These are phyloP conservation scores for Wickerhamiella domercqiae DNA, from an alignment of 805 yeast species.

Conservation along the genomic window DNA sequence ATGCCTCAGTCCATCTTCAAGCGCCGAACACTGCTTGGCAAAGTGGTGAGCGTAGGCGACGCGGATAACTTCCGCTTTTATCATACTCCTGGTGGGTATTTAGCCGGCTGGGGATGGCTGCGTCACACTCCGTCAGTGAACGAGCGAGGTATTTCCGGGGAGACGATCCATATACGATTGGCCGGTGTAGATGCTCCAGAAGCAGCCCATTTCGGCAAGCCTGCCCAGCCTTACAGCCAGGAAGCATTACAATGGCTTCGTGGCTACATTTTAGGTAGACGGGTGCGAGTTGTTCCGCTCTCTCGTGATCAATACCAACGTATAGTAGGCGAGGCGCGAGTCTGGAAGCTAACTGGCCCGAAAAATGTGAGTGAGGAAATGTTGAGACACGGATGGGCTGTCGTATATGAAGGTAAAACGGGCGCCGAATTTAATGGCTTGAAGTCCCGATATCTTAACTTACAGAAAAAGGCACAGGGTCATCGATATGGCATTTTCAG, in stretches of 20 bases:
- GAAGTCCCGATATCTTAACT: slow-evolving; percentile 40
- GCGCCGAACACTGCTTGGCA: slow-evolving; percentile 40
- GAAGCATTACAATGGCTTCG: slow-evolving; percentile 76
- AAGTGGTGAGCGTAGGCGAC: slow-evolving; percentile 83
- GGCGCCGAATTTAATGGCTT: slow-evolving; percentile 79
- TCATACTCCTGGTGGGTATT: slow-evolving; percentile 83
- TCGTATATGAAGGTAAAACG: slow-evolving; percentile 69
- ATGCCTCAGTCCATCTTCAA: slow-evolving; percentile 36
- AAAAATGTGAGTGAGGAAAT: slow-evolving; percentile 77
- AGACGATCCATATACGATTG: slow-evolving; percentile 66
- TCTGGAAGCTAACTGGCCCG: slow-evolving; percentile 49
- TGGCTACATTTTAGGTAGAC: slow-evolving; percentile 44
- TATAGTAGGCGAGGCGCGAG: slow-evolving; percentile 61
- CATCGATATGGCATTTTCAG: slow-evolving; percentile 55
- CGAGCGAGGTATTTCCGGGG: slow-evolving; percentile 32
- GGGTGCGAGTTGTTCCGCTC: slow-evolving; percentile 62
- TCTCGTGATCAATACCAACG: slow-evolving; percentile 79
- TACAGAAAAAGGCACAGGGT: slow-evolving; percentile 46
- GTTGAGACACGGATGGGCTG: slow-evolving; percentile 68
- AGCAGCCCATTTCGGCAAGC: slow-evolving; percentile 82
- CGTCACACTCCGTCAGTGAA: slow-evolving; percentile 46
- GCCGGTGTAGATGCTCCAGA: slow-evolving; percentile 98
- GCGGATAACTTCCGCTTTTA: slow-evolving; percentile 88
- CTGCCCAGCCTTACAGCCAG: slow-evolving; percentile 74
- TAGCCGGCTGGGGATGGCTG: slow-evolving; percentile 91